Evolutionary conservation across 2,329 filamentous ascomycete species (phyloP), one percentile per base, ranked within the genome.

Genomic region (Ascochyta koolunga): DNA sequence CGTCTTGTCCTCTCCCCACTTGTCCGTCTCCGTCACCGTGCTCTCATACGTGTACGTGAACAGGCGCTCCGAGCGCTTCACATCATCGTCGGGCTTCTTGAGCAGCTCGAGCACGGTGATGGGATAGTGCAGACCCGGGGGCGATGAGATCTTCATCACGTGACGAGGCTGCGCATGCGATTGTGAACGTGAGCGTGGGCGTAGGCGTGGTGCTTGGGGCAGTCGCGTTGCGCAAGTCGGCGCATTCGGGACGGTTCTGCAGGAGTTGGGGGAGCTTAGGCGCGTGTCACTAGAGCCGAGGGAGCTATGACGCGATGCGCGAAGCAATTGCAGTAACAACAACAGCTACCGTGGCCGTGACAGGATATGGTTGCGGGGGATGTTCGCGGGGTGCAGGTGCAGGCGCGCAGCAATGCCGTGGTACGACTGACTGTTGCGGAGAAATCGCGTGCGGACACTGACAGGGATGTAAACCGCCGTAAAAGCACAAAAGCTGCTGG

Each of bases 41-140:
- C 88, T 93, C 67, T 87, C 87, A 78, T 93, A 99, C 58, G 87
- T 87, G 82, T 97, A 99, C 73, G 90, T 86, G 72, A 99, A 87
- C 50, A 98, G 82, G 50, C 86, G 83, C 68, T 92, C 89, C 69
- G 91, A 82, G 75, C 89, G 89, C 68, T 86, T 83, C 69, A 99
- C 84, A 58, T 83, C 72, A 66, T 96, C 91, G 75, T 90, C 89
- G 18, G 85, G 84, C 62, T 82, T 79, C 76, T 91, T 92, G 63
- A 93, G 84, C 57, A 98, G 83, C 75, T 91, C 89, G 67, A 88
- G 92, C 76, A 99, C 88, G 65, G 89, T 96, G 77, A 98, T 93
- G 67, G 95, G 95, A 77, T 98, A 99, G 76, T 89, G 89, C 65
- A 97, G 85, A 76, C 72, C 72, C 56, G 72, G 69, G 57, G 79